These are phyloP conservation scores for Clarkia xantiana DNA, from an alignment of 345 rosid species.

Conservation along the genomic window DNA sequence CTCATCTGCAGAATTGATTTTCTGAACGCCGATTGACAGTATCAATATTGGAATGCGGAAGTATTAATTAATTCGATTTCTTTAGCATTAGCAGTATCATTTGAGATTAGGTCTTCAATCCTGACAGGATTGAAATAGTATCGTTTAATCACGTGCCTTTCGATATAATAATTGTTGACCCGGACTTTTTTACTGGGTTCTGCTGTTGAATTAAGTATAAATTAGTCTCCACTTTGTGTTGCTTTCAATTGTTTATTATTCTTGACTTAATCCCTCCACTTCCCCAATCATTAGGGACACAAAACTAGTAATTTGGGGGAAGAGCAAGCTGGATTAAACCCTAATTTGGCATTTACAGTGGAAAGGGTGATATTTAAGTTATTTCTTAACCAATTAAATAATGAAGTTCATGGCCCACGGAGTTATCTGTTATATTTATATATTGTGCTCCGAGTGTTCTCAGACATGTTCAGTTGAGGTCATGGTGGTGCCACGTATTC, in stretches of 20 bases:
- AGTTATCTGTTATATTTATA: background rate
- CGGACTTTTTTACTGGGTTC: background rate
- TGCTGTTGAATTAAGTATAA: background rate
- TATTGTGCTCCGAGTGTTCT: background rate
- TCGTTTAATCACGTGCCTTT: no score
- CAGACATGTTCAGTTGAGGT: conserved; percentile 4
- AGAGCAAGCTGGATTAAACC: background rate
- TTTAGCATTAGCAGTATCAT: no score
- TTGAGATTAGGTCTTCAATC: no score
- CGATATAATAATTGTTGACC: background rate
- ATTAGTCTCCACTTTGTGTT: background rate
- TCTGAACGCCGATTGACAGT: no score
- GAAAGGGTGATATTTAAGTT: background rate
- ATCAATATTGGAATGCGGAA: no score
- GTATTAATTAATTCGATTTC: no score
- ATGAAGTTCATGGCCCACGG: conserved; percentile 2
- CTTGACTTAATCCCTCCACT: background rate
- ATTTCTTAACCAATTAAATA: background rate
- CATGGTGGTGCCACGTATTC: conserved; percentile 6
- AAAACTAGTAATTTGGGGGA: background rate
- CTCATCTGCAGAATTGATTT: no score
- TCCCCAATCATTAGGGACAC: background rate
- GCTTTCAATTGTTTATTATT: conserved; percentile 3
- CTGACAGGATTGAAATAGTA: no score
- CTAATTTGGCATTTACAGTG: background rate